Percentiles rank a stretch among this genome's conserved stretches.
Conservation (phyloP, 116 monocot species). For the Posidonia oceanica region DNA sequence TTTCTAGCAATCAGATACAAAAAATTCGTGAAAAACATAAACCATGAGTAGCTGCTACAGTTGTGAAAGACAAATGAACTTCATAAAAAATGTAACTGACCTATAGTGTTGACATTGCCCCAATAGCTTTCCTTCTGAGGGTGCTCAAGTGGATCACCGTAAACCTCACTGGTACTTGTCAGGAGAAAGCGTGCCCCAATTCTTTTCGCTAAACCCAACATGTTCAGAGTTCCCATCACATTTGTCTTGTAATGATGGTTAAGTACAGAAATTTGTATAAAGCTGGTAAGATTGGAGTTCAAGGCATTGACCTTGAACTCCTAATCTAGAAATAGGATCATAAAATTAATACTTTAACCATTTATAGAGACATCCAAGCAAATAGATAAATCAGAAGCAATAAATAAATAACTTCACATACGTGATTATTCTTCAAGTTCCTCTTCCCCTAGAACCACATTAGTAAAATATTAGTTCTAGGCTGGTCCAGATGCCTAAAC, state of each 20-base stretch:
- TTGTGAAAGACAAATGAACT: background rate
- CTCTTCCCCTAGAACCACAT: no score
- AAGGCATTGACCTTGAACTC: no score
- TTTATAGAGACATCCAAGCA: no score
- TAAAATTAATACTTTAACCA: no score
- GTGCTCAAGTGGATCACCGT: slow-evolving; percentile 95
- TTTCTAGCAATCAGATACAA: background rate
- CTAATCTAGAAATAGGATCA: no score
- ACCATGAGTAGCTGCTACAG: background rate
- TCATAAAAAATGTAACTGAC: slow-evolving; percentile 12
- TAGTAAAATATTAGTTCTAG: no score
- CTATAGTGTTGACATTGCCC: slow-evolving; percentile 97
- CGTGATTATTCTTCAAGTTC: no score
- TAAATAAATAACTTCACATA: no score
- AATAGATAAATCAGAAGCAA: no score
- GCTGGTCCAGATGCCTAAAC: no score
- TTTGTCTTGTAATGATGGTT: slow-evolving; percentile 63
- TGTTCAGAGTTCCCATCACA: slow-evolving; percentile 95
- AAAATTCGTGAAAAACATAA: background rate
- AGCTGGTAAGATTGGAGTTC: no score
- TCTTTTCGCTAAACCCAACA: slow-evolving; percentile 88
- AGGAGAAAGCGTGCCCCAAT: slow-evolving; percentile 82
- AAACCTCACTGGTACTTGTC: slow-evolving; percentile 96
- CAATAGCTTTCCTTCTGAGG: slow-evolving; percentile 96
- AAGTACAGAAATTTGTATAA: background rate